These are phyloP conservation scores for Ogataea parapolymorpha DNA, from an alignment of 805 yeast genomes.

Conservation along the genomic window DNA sequence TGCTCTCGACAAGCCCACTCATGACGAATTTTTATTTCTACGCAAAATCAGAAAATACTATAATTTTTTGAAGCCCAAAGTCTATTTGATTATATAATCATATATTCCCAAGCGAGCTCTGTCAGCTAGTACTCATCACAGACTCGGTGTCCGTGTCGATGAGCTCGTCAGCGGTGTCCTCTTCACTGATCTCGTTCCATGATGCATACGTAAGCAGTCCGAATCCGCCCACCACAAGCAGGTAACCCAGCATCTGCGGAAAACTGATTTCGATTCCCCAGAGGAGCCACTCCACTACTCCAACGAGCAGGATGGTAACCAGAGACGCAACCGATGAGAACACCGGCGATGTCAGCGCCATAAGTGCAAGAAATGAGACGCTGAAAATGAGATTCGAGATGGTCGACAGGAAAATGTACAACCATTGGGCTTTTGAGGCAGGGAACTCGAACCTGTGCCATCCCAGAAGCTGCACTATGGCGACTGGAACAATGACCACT, in stretches of 20 bases:
- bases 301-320: constrained; percentile 76
- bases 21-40: not conserved
- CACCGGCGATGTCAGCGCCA: constrained; percentile 85
- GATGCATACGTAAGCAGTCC: constrained; percentile 59
- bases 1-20: constrained; percentile 7
- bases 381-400: constrained; percentile 65
- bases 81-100: not conserved
- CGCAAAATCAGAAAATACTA: not conserved
- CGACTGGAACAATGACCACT: constrained; percentile 46
- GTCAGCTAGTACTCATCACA: constrained; percentile 17
- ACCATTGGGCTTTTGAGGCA: constrained; percentile 37
- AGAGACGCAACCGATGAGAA: constrained; percentile 60
- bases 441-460: constrained; percentile 59
- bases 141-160: constrained; percentile 35
- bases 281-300: constrained; percentile 66
- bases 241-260: constrained; percentile 66
- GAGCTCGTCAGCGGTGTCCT: constrained; percentile 36
- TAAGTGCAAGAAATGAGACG: constrained; percentile 67
- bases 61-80: not conserved
- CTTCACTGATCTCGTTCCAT: constrained; percentile 55
- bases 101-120: constrained; percentile 6
- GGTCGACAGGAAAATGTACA: constrained; percentile 49
- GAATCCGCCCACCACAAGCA: constrained; percentile 68
- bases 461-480: constrained; percentile 50
- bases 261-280: constrained; percentile 55